Evolutionary conservation across 1,284 basidiomycete genomes (phyloP), one percentile per base, ranked within the genome.

Genomic region (Heimioporus retisporus): DNA sequence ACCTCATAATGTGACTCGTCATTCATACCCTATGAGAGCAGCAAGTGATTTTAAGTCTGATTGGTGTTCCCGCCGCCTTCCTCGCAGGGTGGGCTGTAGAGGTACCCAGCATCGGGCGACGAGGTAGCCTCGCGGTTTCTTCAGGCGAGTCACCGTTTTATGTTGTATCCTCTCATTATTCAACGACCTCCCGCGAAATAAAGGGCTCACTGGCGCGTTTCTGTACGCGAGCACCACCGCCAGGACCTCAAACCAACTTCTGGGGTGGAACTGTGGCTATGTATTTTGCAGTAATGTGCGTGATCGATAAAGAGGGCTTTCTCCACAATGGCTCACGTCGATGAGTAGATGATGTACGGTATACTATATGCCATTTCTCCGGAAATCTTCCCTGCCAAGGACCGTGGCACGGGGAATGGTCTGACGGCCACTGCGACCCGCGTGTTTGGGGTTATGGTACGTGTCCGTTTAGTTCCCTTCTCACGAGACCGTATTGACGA

Each of bases 231-330:
- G 85, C 48, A 93, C 92, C 46, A 91, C 90, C 8, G 85, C 91
- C 35, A 82, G 86, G 60, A 88, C 84, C 61, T 90, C 89, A 1
- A 82, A 86, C 67, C 84, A 88, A 42, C 82, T 93, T 46, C 81
- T 93, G 28, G 91, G 90, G 42, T 92, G 90, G 90, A 93, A 93
- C 74, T 93, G 90, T 71, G 91, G 87, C 25, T 91, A 90, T 71
- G 84, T 81, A 25, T 88, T 91, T 73, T 85, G 80, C 69, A 87
- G 85, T 71, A 91, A 90, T 72, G 85, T 87, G 61, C 64, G 81
- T 76, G 59, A 35, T 28, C 14, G 31, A 46, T 48, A 31, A 53
- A 8, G 51, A 53, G 13, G 7, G 13, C 19, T 48, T 4, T 2
- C 21, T 48, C 21, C 4, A 48, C 13, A 18, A 21, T 48, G 40